A percentile compares a stretch with the other conserved stretches of the same genome.
Evolutionary conservation across 164 flowering plant genomes (phyloP).

Genomic region (Magnolia kwangsiensis): DNA sequence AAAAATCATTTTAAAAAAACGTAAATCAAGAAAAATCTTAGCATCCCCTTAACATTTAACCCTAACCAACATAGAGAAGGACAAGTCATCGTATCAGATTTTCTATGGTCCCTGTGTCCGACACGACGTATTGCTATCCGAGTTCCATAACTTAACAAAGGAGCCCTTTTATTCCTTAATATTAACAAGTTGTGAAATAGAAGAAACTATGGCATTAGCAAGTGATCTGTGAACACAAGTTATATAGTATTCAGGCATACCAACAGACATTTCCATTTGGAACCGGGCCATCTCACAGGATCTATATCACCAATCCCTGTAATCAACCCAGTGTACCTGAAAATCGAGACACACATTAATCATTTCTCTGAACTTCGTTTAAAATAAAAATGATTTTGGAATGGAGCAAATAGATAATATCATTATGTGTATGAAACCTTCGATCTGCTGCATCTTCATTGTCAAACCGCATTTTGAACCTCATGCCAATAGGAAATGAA

Average conservation of each 20-base stretch:
- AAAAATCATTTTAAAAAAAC: no score
- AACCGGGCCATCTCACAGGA: constrained; percentile 80
- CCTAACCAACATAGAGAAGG: no score
- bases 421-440: constrained; percentile 38
- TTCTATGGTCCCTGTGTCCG: no score
- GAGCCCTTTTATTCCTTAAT: no score
- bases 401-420: neutral
- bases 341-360: neutral
- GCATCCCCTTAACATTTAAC: no score
- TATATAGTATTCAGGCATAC: constrained; percentile 35
- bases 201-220: no score
- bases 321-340: constrained; percentile 73
- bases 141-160: no score
- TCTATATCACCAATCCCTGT: constrained; percentile 75
- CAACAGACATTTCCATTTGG: constrained; percentile 84
- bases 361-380: neutral
- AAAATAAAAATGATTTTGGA: neutral
- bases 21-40: no score
- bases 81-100: no score
- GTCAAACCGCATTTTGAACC: constrained; percentile 80
- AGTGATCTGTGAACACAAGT: no score
- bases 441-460: constrained; percentile 82
- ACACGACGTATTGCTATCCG: no score
- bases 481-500: constrained; percentile 56
- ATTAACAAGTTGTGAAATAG: neutral